phyloP scores from a whole-genome alignment of 176 grass and related monocot genomes.

The Sorghum bicolor region DNA sequence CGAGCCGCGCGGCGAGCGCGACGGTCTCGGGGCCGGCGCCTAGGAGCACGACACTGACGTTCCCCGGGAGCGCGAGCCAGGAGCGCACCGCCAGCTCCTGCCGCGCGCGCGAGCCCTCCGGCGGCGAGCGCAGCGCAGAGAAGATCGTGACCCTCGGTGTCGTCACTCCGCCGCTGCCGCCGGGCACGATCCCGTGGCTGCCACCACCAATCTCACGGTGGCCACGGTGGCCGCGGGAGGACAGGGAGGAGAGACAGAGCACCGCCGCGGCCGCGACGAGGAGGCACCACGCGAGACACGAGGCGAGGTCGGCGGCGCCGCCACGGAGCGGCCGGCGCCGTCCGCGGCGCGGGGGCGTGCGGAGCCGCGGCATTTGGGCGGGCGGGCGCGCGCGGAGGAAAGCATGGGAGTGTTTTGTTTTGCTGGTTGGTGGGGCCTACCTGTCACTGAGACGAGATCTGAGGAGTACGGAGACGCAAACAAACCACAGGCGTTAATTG shows the following conservation, averaged over 20 bases:
- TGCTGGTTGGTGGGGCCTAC: neutral
- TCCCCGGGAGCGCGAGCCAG: conserved; percentile 66
- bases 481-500: neutral
- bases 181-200: neutral
- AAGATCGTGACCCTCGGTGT: conserved; percentile 49
- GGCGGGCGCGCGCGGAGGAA: neutral
- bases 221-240: neutral
- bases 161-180: neutral
- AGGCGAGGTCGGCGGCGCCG: neutral
- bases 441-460: neutral
- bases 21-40: conserved; percentile 33
- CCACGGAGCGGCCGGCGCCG: neutral
- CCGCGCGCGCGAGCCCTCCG: conserved; percentile 28
- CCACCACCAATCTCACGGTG: neutral
- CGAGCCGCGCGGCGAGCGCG: conserved; percentile 33
- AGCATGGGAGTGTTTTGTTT: neutral
- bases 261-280: neutral
- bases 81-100: conserved; percentile 82
- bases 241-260: conserved; percentile 6
- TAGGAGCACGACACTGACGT: conserved; percentile 67
- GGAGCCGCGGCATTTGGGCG: conserved; percentile 17
- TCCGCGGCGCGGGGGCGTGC: neutral
- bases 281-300: conserved; percentile 5
- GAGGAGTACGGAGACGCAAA: neutral
- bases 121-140: conserved; percentile 32